These are phyloP conservation scores for Pontederia paniculata DNA, from an alignment of 176 grass and related monocot species.

Conservation along the genomic window DNA sequence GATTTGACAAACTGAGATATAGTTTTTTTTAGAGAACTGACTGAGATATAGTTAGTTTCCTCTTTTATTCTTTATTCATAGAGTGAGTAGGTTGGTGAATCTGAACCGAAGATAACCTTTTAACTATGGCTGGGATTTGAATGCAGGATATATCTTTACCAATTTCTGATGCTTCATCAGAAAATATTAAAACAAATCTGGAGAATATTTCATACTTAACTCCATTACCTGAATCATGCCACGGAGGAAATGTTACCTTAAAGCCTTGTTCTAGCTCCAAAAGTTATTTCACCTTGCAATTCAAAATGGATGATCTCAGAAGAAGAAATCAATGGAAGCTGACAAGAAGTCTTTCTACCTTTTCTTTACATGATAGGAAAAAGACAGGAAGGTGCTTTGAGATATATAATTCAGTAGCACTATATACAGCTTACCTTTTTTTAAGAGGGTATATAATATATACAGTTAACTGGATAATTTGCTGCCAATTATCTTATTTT, in stretches of 20 bases:
- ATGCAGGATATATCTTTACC: constrained; percentile 14
- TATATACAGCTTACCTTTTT: neutral
- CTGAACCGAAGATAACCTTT: no score
- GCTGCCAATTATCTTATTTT: neutral
- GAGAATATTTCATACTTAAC: constrained; percentile 22
- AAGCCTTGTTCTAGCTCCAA: constrained; percentile 31
- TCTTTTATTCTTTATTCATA: neutral
- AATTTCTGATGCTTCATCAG: constrained; percentile 21
- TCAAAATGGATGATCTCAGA: constrained; percentile 56
- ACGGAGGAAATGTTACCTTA: constrained; percentile 23
- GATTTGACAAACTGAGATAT: no score
- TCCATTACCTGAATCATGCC: constrained; percentile 20
- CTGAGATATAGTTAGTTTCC: neutral
- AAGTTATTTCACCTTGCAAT: constrained; percentile 45
- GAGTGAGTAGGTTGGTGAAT: no score
- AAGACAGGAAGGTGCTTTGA: constrained; percentile 34
- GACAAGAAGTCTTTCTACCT: constrained; percentile 29
- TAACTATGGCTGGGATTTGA: constrained; percentile 1
- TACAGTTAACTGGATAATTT: neutral
- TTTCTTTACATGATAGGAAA: constrained; percentile 22
- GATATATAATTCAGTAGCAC: neutral
- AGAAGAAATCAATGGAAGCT: constrained; percentile 54
- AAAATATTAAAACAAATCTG: constrained; percentile 27
- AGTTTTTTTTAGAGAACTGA: no score
- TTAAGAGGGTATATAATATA: no score